Base-by-base conservation (phyloP, 148 eudicot species). In the Diospyros kaki region DNA sequence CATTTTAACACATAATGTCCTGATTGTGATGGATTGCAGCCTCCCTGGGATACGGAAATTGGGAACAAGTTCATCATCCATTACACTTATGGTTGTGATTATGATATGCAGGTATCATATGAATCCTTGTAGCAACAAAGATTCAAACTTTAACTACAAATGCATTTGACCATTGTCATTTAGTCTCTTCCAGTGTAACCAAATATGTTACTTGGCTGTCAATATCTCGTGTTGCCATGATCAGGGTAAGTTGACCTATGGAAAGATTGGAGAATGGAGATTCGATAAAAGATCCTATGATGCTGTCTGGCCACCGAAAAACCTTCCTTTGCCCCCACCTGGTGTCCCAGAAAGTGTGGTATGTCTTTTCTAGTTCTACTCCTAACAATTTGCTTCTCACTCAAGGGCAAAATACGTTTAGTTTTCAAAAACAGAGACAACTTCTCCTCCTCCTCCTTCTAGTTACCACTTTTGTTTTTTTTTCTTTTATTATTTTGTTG, bases 311-410 rank as follows among this genome's bases (percentile, higher is more conserved):
- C 96, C 97, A 83, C 97, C 99, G 45, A 84, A 83, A 79, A 93
- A 96, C 82, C 94, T 96, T 70, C 78, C 99, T 42, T 51, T 93
- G 81, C 99, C 99, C 58, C 99, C 99, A 71, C 87, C 99, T 10
- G 98, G 99, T 81, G 99, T 96, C 77, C 90, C 98, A 10, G 90
- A 91, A 77, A 96, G 98, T 79, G 99, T 96, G 91, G 98, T 96
- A 90, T 76, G 89, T 61, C 80, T 79, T 65, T 60, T 58, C 79
- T 9, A 46, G 52, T 48, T 28, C 28, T 28, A 28, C 28, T 28
- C 28, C 28, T 28, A 28, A 28, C 28, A 28, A 28, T 28, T 28
- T 28, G 28, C 28, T 28, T 28, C 28, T 28, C 28, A 28, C 28
- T 28, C 28, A 28, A 28, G 0, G 28, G 28, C 0, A 28, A 28